Conservation (phyloP, 2,329 filamentous ascomycete species). For the Alternaria alternata region DNA sequence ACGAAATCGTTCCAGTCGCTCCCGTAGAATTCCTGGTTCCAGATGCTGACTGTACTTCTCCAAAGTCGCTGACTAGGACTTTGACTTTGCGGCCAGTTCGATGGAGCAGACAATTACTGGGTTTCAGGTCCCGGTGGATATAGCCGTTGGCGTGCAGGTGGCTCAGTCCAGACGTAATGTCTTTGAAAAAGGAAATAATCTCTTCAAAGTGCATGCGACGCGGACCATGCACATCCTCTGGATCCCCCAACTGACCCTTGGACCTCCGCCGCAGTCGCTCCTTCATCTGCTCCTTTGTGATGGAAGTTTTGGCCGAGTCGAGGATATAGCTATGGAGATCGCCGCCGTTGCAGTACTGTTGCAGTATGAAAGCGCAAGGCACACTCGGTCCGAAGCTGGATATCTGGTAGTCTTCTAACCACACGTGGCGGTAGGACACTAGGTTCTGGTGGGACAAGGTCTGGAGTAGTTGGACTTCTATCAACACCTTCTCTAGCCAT, state of each 20-base stretch:
- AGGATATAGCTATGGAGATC: slow-evolving; percentile 89
- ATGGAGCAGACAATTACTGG: slow-evolving; percentile 92
- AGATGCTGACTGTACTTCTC: slow-evolving; percentile 90
- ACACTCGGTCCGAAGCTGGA: slow-evolving; percentile 88
- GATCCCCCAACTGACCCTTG: slow-evolving; percentile 74
- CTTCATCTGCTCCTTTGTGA: slow-evolving; percentile 85
- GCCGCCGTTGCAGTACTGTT: slow-evolving; percentile 95
- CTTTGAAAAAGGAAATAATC: slow-evolving; percentile 95
- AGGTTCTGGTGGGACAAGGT: slow-evolving; percentile 93
- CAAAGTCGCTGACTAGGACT: slow-evolving; percentile 96
- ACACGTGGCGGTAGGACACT: slow-evolving; percentile 96
- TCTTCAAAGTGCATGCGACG: slow-evolving; percentile 79
- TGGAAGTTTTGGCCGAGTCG: slow-evolving; percentile 67
- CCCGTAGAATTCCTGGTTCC: slow-evolving; percentile 86
- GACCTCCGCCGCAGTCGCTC: slow-evolving; percentile 84
- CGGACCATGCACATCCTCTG: slow-evolving; percentile 60
- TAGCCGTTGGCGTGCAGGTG: slow-evolving; percentile 92
- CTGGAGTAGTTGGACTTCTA: slow-evolving; percentile 92
- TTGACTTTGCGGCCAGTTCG: slow-evolving; percentile 73
- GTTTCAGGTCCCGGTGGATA: slow-evolving; percentile 95
- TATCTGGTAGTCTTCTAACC: slow-evolving; percentile 88
- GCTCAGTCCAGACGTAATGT: slow-evolving; percentile 89
- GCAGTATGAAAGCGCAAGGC: slow-evolving; percentile 93
- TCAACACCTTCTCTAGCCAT: slow-evolving; percentile 93
- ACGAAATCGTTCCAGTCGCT: slow-evolving; percentile 94